Conservation (phyloP, 2,329 filamentous ascomycete species). For the Mollisia scopiformis region DNA sequence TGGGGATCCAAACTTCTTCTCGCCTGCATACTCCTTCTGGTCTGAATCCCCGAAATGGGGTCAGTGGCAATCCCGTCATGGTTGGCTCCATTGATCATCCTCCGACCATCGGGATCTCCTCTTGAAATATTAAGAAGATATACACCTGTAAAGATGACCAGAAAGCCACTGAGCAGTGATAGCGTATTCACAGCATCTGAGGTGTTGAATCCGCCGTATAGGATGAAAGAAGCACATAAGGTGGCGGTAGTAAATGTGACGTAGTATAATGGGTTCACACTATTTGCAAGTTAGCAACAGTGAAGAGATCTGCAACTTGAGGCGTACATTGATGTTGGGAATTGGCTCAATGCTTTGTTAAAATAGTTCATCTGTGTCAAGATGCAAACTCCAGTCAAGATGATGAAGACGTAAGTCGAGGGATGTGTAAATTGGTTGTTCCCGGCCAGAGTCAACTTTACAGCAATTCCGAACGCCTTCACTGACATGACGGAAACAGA, state of each 20-base stretch:
- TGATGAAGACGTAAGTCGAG: slow-evolving; percentile 96
- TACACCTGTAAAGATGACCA: slow-evolving; percentile 93
- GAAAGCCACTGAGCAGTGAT: slow-evolving; percentile 88
- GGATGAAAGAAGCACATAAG: slow-evolving; percentile 90
- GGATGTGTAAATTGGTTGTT: slow-evolving; percentile 96
- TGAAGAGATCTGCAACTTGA: neutral
- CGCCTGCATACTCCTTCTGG: slow-evolving; percentile 90
- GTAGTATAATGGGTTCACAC: slow-evolving; percentile 83
- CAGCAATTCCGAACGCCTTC: slow-evolving; percentile 96
- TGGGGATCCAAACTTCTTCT: slow-evolving; percentile 69
- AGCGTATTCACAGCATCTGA: slow-evolving; percentile 89
- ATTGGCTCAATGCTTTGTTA: slow-evolving; percentile 96
- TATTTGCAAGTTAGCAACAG: slow-evolving; percentile 36
- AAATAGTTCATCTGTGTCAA: slow-evolving; percentile 99
- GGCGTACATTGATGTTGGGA: slow-evolving; percentile 93
- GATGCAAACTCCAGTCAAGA: slow-evolving; percentile 91
- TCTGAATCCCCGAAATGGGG: slow-evolving; percentile 85
- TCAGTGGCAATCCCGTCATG: slow-evolving; percentile 88
- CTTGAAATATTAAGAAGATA: slow-evolving; percentile 97
- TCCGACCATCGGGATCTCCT: slow-evolving; percentile 80
- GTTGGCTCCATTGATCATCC: slow-evolving; percentile 61
- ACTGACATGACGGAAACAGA: slow-evolving; percentile 99
- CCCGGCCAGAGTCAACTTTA: slow-evolving; percentile 91
- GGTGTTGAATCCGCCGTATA: slow-evolving; percentile 96
- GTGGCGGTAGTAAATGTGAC: slow-evolving; percentile 97